Base-by-base conservation (phyloP, 768 basidiomycete species). In the Heimioporus sp. region DNA sequence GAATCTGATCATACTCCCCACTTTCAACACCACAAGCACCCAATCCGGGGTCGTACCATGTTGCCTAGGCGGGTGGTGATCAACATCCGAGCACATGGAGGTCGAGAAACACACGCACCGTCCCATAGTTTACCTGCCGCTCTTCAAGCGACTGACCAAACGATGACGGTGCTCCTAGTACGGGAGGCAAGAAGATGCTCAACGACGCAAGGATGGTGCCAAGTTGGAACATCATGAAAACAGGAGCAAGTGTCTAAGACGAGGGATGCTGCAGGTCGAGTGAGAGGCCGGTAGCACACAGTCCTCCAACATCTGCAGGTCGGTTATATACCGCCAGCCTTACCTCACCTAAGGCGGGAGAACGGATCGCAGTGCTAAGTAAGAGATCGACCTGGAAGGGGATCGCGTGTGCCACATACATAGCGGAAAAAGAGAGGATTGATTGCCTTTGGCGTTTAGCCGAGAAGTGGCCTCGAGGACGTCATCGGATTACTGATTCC, bases 1-100 rank as follows among this genome's bases (percentile, higher is more conserved):
- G 76, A 52, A 90, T 81, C 56, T 71, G 63, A 58, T 83, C 78
- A 46, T 58, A 76, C 63, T 79, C 64, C 34, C 43, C 65, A 63
- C 86, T 78, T 46, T 40, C 48, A 36, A 75, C 58, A 24, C 86
- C 86, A 62, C 88, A 90, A 66, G 87, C 86, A 40, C 86, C 87
- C 21, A 74, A 60, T 31, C 69, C 81, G 48, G 76, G 77, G 53
- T 82, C 55, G 64, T 79, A 90, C 79, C 79, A 90, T 32, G 87
- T 90, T 37, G 80, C 86, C 87, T 88, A 57, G 21, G 36, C 5
- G 44, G 40, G 46, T 49, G 39, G 39, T 43, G 30, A 19, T 66
- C 31, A 54, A 57, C 41, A 15, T 45, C 21, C 17, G 28, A 13
- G 17, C 28, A 24, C 16, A 13, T 37, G 7, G 31, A 20, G 30